phyloP scores from a whole-genome alignment of 169 alveolate species.

The Perkinsus chesapeaki region DNA sequence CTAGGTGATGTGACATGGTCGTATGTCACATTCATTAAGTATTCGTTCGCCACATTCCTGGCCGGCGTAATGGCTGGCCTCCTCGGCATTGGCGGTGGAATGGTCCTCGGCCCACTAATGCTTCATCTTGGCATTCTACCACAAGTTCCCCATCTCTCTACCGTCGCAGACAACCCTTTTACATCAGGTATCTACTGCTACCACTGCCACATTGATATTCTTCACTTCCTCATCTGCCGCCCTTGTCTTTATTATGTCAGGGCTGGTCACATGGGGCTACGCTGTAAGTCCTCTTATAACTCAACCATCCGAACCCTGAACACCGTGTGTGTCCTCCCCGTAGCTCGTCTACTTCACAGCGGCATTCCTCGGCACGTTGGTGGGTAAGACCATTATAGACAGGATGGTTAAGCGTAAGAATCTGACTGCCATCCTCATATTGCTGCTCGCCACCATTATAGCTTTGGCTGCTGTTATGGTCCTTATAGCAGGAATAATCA shows the following conservation, averaged over 20 bases:
- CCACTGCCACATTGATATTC: slow-evolving; percentile 18
- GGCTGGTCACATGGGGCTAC: slow-evolving; percentile 18
- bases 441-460: neutral
- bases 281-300: neutral
- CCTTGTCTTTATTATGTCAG: slow-evolving; percentile 10
- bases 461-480: neutral
- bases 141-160: neutral
- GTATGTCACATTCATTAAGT: slow-evolving; percentile 1
- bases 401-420: neutral
- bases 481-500: neutral
- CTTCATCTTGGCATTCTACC: slow-evolving; percentile 46
- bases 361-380: slow-evolving; percentile 19
- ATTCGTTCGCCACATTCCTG: slow-evolving; percentile 21
- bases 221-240: slow-evolving; percentile 32
- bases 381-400: slow-evolving; percentile 24
- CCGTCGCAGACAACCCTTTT: neutral
- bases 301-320: neutral
- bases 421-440: neutral
- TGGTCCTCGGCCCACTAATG: slow-evolving; percentile 50
- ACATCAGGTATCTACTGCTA: slow-evolving; percentile 28
- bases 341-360: slow-evolving; percentile 13
- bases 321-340: neutral
- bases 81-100: slow-evolving; percentile 54
- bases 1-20: slow-evolving; percentile 29
- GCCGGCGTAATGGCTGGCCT: slow-evolving; percentile 47